Evolutionary conservation across 1,284 basidiomycete species (phyloP), one percentile per base, ranked within the genome.

Genomic region (Phylloporus gajari): DNA sequence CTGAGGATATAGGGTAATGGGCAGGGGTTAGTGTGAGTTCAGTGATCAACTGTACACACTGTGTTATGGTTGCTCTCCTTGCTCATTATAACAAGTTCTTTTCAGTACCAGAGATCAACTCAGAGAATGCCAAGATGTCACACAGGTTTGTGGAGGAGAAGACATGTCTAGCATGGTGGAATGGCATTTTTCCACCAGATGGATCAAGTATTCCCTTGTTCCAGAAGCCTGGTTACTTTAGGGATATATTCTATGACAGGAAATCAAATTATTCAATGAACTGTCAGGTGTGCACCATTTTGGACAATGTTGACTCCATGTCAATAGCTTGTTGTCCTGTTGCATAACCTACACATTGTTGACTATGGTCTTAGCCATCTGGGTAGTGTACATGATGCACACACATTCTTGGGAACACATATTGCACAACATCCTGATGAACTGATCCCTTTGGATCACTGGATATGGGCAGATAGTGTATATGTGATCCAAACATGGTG

Each of bases 1-100:
- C 35, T 7, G 42, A 68, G 13, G 56, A 84, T 71, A 70, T 86
- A 27, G 81, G 82, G 2, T 73, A 78, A 3, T 72, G 68, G 48
- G 80, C 82, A n/a, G n/a, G n/a, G n/a, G n/a, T n/a, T n/a, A n/a
- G n/a, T n/a, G n/a, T n/a, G n/a, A n/a, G n/a, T n/a, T 68, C 65
- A 0, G 67, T 74, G 2, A 21, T 70, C 2, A 72, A 75, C 17
- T 74, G 73, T 32, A 70, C 62, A 1, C 25, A 74, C 65, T 5
- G 40, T 13, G 32, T 69, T 1, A 74, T 75, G 71, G 58, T 72
- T 7, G 60, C 64, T 3, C 11, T 75, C 1, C 65, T 75, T 19
- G 35, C 30, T 15, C 61, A 69, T 15, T 68, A 73, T 30, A 66
- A 73, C 7, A 17, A 66, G 5, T 74, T 69, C 32, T 51, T 65